Base-by-base conservation (phyloP, 345 rosid genomes). In the Corchorus olitorius region DNA sequence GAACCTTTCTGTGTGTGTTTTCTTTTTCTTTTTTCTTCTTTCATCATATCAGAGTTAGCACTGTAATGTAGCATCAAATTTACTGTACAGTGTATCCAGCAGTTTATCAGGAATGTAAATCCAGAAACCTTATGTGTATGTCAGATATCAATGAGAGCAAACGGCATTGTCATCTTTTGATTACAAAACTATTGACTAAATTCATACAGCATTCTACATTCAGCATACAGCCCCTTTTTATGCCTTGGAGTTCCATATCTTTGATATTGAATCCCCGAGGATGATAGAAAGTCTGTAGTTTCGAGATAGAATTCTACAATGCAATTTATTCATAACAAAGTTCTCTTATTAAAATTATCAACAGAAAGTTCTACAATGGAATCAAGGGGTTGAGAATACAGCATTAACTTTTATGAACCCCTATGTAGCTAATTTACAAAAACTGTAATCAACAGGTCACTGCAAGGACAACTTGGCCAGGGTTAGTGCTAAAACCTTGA, bases 401-500 rank as follows among this genome's bases (percentile, higher is more conserved):
- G 66, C 17, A 27, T 12, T 9, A 16, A 62, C 50, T 62, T 49
- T 13, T 27, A 49, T 13, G 22, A 41, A 17, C 61, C 3, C 6
- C 63, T 55, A 12, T 27, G 63, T 45, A 41, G 74, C 19, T 69
- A 19, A 19, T 74, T 20, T 74, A 54, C 1, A 55, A 9, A 48
- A 62, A 64, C 17, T 17, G 43, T 39, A 20, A 16, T 37, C 46
- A 64, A 20, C 6, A 72, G 16, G 50, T 87, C 80, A 87, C 45
- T 78, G 45, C 73, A 79, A 68, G 8, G 97, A 91, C 77, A 93
- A 84, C 89, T 92, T 89, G 63, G 94, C 96, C 0, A 95, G 86
- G 27, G 92, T 84, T 66, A 93, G 81, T 4, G 99, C 92, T 73
- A 95, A 84, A 54, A 87, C 95, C 82, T 84, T 91, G 15, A 95